These are phyloP conservation scores for Brassica nigra DNA, from an alignment of 345 rosid species.

Conservation along the genomic window DNA sequence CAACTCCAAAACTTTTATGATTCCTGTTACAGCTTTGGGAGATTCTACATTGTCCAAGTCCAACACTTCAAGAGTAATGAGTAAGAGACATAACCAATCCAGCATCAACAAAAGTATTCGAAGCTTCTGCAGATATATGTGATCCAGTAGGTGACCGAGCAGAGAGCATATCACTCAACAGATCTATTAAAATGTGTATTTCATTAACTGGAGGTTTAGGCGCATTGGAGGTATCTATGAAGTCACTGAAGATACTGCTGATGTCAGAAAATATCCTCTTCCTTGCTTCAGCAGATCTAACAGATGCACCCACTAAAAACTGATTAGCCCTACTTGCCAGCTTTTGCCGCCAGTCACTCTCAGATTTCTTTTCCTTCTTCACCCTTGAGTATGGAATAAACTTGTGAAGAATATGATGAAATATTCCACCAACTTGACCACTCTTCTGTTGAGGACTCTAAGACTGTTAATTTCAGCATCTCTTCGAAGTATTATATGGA, in stretches of 20 bases:
- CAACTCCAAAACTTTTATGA: slow-evolving; percentile 84
- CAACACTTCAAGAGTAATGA: slow-evolving; percentile 72
- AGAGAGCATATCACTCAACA: slow-evolving; percentile 82
- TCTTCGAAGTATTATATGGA: slow-evolving; percentile 76
- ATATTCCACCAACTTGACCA: slow-evolving; percentile 62
- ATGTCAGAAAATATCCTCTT: slow-evolving; percentile 78
- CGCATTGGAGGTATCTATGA: slow-evolving; percentile 62
- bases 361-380: slow-evolving; percentile 71
- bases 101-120: slow-evolving; percentile 83
- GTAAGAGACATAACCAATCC: slow-evolving; percentile 82
- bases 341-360: slow-evolving; percentile 92
- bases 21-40: slow-evolving; percentile 79
- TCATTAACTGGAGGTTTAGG: slow-evolving; percentile 62
- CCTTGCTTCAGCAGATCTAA: slow-evolving; percentile 89
- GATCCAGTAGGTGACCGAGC: slow-evolving; percentile 88
- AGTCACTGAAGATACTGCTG: slow-evolving; percentile 62
- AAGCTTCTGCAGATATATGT: slow-evolving; percentile 79
- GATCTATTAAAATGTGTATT: slow-evolving; percentile 69
- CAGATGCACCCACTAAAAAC: slow-evolving; percentile 85
- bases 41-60: slow-evolving; percentile 89
- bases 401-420: slow-evolving; percentile 76
- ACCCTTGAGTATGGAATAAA: slow-evolving; percentile 66
- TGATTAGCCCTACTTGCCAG: slow-evolving; percentile 79
- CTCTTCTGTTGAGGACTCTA: slow-evolving; percentile 56
- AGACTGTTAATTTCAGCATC: slow-evolving; percentile 71